A percentile compares a stretch with the other conserved stretches of the same genome.
These are phyloP conservation scores for Ascochyta fabae DNA, from an alignment of 2,329 filamentous ascomycete species.

Conservation along the genomic window DNA sequence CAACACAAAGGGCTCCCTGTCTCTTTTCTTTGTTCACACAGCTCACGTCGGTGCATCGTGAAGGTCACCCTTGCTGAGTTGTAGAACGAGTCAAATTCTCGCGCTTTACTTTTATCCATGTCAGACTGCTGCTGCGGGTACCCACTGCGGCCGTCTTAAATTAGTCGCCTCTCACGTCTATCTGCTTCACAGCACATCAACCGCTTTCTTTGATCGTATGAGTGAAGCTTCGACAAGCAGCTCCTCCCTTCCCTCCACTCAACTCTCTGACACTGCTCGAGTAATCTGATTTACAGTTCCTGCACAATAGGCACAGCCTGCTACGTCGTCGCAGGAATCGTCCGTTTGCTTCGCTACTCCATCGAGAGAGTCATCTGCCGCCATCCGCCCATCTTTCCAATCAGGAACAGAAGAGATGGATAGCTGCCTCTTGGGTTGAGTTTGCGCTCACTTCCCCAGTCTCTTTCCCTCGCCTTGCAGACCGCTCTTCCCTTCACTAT, in stretches of 20 bases:
- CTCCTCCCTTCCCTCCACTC: neutral
- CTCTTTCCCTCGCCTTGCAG: slow-evolving; percentile 6
- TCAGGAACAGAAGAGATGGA: neutral
- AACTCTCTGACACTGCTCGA: too few species aligned
- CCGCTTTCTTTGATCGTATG: neutral
- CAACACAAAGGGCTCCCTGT: neutral
- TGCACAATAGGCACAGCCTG: neutral
- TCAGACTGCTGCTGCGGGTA: neutral
- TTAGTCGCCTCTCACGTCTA: too few species aligned
- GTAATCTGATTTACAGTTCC: too few species aligned
- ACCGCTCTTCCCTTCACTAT: slow-evolving; percentile 11
- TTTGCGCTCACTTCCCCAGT: neutral
- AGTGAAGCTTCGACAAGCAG: neutral
- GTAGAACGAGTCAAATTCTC: too few species aligned
- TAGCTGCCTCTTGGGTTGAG: neutral
- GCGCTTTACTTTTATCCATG: neutral
- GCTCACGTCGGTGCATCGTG: neutral
- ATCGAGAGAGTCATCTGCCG: neutral
- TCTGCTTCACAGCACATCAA: neutral
- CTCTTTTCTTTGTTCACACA: neutral
- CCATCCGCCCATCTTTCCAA: neutral
- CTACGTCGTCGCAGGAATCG: neutral
- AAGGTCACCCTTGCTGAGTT: neutral
- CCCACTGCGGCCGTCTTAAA: neutral
- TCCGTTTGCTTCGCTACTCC: slow-evolving; percentile 3